A percentile compares a stretch with the other conserved stretches of the same genome.
Evolutionary conservation across 2,329 filamentous ascomycete genomes (phyloP).

Genomic region (Torrubiella hemipterigena): DNA sequence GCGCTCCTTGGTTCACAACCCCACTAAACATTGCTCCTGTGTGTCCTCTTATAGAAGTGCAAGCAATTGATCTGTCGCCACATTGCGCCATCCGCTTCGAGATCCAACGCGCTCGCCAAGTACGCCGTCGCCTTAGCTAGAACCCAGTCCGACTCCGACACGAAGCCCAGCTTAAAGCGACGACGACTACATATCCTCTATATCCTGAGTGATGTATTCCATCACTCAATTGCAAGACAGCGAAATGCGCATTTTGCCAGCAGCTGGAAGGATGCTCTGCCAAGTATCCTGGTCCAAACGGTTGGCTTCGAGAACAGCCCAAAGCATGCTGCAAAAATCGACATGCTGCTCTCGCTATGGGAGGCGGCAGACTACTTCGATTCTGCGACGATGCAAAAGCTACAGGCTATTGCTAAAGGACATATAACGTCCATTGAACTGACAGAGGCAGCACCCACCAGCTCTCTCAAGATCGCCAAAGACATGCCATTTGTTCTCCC

Average conservation of each 20-base stretch:
- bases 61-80: conserved; percentile 74
- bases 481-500: conserved; percentile 60
- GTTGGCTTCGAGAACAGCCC: conserved; percentile 46
- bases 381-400: conserved; percentile 36
- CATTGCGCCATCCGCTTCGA: conserved; percentile 53
- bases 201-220: conserved; percentile 65
- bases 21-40: conserved; percentile 5
- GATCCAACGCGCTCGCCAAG: conserved; percentile 58
- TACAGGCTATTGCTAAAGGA: conserved; percentile 48
- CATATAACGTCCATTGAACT: no score
- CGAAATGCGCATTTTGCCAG: conserved; percentile 40
- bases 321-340: conserved; percentile 54
- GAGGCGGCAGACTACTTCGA: conserved; percentile 52
- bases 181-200: conserved; percentile 67
- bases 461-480: conserved; percentile 26
- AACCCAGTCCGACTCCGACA: conserved; percentile 16
- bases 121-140: conserved; percentile 60
- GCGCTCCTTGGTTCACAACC: neutral
- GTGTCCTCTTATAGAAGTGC: conserved; percentile 52
- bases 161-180: conserved; percentile 46
- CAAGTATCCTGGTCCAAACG: conserved; percentile 48
- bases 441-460: conserved; percentile 17
- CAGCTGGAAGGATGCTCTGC: conserved; percentile 45
- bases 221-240: conserved; percentile 49
- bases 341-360: conserved; percentile 58